Percentiles rank a stretch among this genome's conserved stretches.
Evolutionary conservation across 2,329 filamentous ascomycete genomes (phyloP).

Genomic region (Pseudocercospora fijiensis): DNA sequence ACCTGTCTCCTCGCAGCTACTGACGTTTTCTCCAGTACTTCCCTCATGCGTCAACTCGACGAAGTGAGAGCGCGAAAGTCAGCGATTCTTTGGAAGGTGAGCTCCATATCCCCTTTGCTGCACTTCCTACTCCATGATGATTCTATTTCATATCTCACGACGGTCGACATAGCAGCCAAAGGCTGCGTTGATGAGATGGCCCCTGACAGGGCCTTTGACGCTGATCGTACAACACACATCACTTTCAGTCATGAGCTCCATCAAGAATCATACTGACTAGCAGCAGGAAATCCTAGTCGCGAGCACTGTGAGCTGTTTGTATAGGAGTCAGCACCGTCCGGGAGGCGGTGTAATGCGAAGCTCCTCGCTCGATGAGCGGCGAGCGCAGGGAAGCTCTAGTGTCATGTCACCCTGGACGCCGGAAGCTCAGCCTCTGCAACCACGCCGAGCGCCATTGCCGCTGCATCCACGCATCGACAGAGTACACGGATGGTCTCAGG

Average conservation of each 20-base stretch:
- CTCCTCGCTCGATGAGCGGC: constrained; percentile 16
- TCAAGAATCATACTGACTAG: constrained; percentile 1
- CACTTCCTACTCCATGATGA: constrained; percentile 35
- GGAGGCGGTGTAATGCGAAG: constrained; percentile 24
- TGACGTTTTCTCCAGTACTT: background rate
- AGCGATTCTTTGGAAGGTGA: constrained; percentile 2
- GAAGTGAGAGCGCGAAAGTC: background rate
- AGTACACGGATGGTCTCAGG: constrained; percentile 15
- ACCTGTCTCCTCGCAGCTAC: background rate
- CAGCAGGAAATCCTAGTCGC: background rate
- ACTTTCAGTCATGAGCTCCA: no score
- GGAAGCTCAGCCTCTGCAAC: constrained; percentile 18
- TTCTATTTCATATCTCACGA: constrained; percentile 40
- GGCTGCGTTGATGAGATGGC: constrained; percentile 43
- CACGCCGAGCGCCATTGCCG: constrained; percentile 16
- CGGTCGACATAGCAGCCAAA: constrained; percentile 43
- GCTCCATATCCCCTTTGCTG: background rate
- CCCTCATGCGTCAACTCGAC: background rate
- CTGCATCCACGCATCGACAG: constrained; percentile 18
- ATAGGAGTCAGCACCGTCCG: constrained; percentile 23
- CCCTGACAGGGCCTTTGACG: constrained; percentile 39
- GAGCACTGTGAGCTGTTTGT: background rate
- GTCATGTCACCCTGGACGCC: background rate
- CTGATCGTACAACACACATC: constrained; percentile 23
- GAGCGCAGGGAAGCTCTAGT: background rate